phyloP scores from a whole-genome alignment of 805 yeast genomes.

The Yarrowia divulgata region DNA sequence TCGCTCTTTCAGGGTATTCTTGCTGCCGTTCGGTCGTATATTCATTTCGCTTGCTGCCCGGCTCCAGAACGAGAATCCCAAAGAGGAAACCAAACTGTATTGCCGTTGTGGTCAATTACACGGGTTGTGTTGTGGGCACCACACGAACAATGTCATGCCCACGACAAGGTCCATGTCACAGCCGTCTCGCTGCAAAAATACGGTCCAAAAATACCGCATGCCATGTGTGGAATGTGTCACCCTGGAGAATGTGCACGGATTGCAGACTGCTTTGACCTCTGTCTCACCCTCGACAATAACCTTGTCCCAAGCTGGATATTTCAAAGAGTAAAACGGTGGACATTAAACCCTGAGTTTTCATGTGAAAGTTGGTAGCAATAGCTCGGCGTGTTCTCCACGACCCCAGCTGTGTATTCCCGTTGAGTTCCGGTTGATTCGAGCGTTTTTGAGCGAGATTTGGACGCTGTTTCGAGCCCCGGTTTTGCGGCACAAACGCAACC shows the following conservation, averaged over 20 bases:
- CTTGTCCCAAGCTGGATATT: background rate
- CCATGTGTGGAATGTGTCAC: background rate
- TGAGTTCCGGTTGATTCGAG: no score
- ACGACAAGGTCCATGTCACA: background rate
- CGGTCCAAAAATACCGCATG: background rate
- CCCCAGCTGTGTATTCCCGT: no score
- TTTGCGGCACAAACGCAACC: background rate
- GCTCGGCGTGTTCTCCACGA: no score
- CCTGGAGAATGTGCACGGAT: slow-evolving; percentile 10
- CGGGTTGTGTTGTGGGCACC: no score
- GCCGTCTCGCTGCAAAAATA: background rate
- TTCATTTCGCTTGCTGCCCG: background rate
- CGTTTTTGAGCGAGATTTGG: no score
- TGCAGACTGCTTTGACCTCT: background rate
- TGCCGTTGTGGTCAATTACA: no score
- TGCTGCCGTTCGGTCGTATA: background rate
- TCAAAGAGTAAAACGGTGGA: background rate
- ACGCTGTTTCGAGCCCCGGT: no score
- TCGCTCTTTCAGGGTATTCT: background rate
- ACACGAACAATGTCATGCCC: no score
- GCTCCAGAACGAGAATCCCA: background rate
- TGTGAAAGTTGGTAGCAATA: background rate
- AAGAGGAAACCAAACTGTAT: background rate
- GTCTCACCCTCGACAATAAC: background rate
- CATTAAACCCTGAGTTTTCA: background rate